Base-by-base conservation (phyloP, 1,139 yeast genomes). In the Blastobotrys aristatus region DNA sequence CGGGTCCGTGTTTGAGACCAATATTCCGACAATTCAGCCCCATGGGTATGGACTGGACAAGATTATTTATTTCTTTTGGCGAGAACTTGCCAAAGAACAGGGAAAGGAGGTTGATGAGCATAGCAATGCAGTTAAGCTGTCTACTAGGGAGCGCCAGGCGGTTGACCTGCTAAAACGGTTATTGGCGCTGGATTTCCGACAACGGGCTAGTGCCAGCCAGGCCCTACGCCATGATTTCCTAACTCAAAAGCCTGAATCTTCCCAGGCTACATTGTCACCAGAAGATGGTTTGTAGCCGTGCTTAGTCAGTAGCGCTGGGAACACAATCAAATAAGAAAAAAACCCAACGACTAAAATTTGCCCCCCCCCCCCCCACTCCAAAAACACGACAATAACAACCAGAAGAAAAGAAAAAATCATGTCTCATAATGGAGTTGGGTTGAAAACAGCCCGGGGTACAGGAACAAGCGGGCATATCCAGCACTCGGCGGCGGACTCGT, bases 1-100 rank as follows among this genome's bases (percentile, higher is more conserved):
- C 69, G 97, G 98, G 0, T 75, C 92, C 51, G 92, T 90, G 0
- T 77, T 90, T 49, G 97, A 89, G 53, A 74, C 90, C 14, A 80
- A 72, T 48, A 62, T 77, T 14, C 75, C 79, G 2, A 69, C 75
- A 11, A 57, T 75, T 24, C 66, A 63, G 30, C 69, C 69, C 5
- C 49, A 57, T 11, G 64, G 68, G 8, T 57, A 59, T 43, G 50
- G 69, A 13, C 57, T 74, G 42, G 67, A 67, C 18, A 54, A 56
- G 41, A 49, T 76, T 21, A 60, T 75, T 3, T 66, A 67, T 39
- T 67, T 72, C 65, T 66, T 73, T 13, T 55, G 68, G 47, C 38
- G 44, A 35, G 26, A 24, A 44, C 40, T 16, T 32, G 30, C 59
- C 54, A 52, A 66, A 58, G 53, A 67, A 58, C 17, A 63, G 58